Percentiles rank a stretch among this genome's conserved stretches.
These are phyloP conservation scores for Mycena vitilis DNA, from an alignment of 768 basidiomycete genomes.

Conservation along the genomic window DNA sequence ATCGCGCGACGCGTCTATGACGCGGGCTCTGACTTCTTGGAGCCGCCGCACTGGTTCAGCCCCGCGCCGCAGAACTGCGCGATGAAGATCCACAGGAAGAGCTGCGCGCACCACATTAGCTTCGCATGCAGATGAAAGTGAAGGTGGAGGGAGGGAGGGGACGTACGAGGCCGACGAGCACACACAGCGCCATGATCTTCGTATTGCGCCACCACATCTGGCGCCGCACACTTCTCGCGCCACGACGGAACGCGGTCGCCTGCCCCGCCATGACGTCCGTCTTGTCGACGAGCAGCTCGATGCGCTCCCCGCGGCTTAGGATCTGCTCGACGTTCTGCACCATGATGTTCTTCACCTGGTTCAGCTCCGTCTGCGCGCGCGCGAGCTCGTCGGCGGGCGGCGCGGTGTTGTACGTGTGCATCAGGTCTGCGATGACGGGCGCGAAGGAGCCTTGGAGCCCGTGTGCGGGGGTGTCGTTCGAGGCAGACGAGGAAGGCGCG, in stretches of 20 bases:
- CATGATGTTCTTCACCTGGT: constrained; percentile 96
- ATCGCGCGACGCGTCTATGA: background rate
- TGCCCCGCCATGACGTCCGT: constrained; percentile 96
- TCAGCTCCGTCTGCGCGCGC: constrained; percentile 89
- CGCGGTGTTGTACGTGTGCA: constrained; percentile 90
- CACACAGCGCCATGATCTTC: constrained; percentile 73
- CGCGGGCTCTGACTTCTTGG: constrained; percentile 32
- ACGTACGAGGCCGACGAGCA: constrained; percentile 78
- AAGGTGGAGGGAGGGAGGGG: background rate
- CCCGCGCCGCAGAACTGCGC: constrained; percentile 93
- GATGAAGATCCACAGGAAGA: constrained; percentile 83
- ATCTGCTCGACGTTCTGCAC: constrained; percentile 99
- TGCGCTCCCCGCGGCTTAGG: constrained; percentile 91
- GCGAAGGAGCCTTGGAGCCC: constrained; percentile 80
- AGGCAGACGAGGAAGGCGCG: constrained; percentile 73
- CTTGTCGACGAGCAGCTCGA: constrained; percentile 96
- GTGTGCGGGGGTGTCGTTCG: constrained; percentile 66
- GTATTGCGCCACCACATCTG: constrained; percentile 93
- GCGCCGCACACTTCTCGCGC: constrained; percentile 83
- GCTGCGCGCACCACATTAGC: constrained; percentile 47
- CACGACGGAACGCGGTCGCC: constrained; percentile 92
- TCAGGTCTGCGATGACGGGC: constrained; percentile 74
- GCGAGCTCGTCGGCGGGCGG: constrained; percentile 91
- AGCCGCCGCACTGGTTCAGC: constrained; percentile 75
- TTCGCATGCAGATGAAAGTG: background rate